phyloP scores from a whole-genome alignment of 2,329 filamentous ascomycete genomes.

The Fusarium sp. region DNA sequence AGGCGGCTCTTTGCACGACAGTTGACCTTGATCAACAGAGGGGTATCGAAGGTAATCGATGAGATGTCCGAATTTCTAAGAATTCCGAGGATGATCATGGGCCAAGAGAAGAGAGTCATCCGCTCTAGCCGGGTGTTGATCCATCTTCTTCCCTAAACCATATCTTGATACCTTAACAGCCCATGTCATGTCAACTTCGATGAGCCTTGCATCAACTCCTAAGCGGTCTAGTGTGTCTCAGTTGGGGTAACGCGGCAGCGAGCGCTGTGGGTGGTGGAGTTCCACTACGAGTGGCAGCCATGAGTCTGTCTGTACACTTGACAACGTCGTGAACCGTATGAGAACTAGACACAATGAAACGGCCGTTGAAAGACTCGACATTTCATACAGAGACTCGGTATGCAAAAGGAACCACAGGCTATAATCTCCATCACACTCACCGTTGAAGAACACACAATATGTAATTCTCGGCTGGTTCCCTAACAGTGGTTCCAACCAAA shows the following conservation, averaged over 20 bases:
- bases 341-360: neutral
- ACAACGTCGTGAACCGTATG: neutral
- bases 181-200: slow-evolving; percentile 4
- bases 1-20: slow-evolving; percentile 23
- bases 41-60: neutral
- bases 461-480: neutral
- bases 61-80: neutral
- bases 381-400: neutral
- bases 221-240: slow-evolving; percentile 28
- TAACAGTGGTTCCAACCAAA: neutral
- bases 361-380: neutral
- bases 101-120: neutral
- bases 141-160: neutral
- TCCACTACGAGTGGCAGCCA: neutral
- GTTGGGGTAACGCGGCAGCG: slow-evolving; percentile 12
- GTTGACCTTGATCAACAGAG: slow-evolving; percentile 17
- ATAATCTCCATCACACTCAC: neutral
- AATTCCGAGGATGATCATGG: neutral
- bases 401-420: neutral
- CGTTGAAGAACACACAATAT: neutral
- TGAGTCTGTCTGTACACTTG: neutral
- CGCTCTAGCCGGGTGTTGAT: slow-evolving; percentile 4
- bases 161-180: neutral
- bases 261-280: neutral
- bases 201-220: slow-evolving; percentile 15